phyloP scores from a whole-genome alignment of 768 basidiomycete genomes.

The Russula abietina region DNA sequence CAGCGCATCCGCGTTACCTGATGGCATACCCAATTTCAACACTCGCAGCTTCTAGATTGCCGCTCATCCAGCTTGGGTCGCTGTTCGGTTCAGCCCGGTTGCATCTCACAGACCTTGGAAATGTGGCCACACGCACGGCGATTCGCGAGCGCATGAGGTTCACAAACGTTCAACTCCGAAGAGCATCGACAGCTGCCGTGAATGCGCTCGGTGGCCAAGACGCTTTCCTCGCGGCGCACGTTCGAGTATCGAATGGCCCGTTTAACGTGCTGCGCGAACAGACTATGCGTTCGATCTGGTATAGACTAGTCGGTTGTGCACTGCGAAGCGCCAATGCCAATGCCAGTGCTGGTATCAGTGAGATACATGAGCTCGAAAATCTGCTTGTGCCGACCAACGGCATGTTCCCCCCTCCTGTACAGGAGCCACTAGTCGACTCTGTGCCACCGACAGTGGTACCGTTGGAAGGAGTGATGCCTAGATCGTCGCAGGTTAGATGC shows the following conservation, averaged over 20 bases:
- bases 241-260: slow-evolving; percentile 62
- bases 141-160: slow-evolving; percentile 56
- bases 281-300: slow-evolving; percentile 50
- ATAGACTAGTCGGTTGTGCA: slow-evolving; percentile 45
- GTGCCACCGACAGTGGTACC: slow-evolving; percentile 22
- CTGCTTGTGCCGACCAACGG: slow-evolving; percentile 12
- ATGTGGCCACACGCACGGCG: slow-evolving; percentile 39
- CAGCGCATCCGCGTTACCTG: slow-evolving; percentile 33
- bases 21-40: slow-evolving; percentile 40
- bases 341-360: not conserved
- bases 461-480: not conserved
- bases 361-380: slow-evolving; percentile 13
- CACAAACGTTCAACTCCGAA: slow-evolving; percentile 42
- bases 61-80: slow-evolving; percentile 63
- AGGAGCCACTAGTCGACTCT: slow-evolving; percentile 23
- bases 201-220: slow-evolving; percentile 35
- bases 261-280: slow-evolving; percentile 42
- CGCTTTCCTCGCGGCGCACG: slow-evolving; percentile 55
- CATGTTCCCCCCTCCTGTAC: slow-evolving; percentile 27
- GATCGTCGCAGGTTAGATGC: slow-evolving; percentile 33
- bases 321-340: slow-evolving; percentile 32
- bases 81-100: slow-evolving; percentile 74
- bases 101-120: slow-evolving; percentile 39
- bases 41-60: slow-evolving; percentile 38
- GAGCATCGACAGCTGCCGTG: slow-evolving; percentile 37